A percentile compares a stretch with the other conserved stretches of the same genome.
phyloP scores from a whole-genome alignment of 768 basidiomycete genomes.

The Tulasnella sp. region DNA sequence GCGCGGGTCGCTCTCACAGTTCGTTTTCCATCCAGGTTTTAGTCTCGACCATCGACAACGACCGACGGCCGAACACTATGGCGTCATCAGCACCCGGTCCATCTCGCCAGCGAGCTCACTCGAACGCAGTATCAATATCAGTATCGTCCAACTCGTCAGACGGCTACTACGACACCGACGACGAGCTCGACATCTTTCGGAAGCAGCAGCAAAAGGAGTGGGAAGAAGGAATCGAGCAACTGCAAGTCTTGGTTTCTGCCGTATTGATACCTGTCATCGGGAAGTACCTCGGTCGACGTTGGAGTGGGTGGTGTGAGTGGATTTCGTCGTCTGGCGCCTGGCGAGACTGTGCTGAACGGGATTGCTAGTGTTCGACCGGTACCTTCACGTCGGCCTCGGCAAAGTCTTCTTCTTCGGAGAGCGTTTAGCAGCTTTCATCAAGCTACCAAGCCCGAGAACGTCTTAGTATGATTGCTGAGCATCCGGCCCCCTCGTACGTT shows the following conservation, averaged over 20 bases:
- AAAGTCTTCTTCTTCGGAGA: conserved; percentile 10
- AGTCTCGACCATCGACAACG: background rate
- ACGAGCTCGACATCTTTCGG: conserved; percentile 38
- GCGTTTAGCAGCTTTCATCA: background rate
- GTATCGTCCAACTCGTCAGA: conserved; percentile 31
- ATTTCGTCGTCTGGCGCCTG: background rate
- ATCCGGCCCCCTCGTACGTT: background rate
- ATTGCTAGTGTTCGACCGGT: conserved; percentile 9
- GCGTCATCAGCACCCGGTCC: background rate
- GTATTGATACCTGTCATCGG: conserved; percentile 79
- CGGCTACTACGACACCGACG: conserved; percentile 45
- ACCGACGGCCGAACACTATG: background rate
- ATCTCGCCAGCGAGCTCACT: background rate
- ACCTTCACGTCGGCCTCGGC: background rate
- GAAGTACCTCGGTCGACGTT: conserved; percentile 77
- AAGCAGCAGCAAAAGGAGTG: conserved; percentile 70
- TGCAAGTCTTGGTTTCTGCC: conserved; percentile 67
- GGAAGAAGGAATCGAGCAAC: conserved; percentile 80
- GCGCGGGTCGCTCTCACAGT: background rate
- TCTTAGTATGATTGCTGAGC: background rate
- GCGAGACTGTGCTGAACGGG: background rate
- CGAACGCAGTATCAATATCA: conserved; percentile 28
- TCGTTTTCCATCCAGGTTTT: background rate
- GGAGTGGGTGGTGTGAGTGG: conserved; percentile 72
- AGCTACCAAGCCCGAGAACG: background rate